Conservation (phyloP, 2,329 filamentous ascomycete genomes). For the Macrophomina tecta region DNA sequence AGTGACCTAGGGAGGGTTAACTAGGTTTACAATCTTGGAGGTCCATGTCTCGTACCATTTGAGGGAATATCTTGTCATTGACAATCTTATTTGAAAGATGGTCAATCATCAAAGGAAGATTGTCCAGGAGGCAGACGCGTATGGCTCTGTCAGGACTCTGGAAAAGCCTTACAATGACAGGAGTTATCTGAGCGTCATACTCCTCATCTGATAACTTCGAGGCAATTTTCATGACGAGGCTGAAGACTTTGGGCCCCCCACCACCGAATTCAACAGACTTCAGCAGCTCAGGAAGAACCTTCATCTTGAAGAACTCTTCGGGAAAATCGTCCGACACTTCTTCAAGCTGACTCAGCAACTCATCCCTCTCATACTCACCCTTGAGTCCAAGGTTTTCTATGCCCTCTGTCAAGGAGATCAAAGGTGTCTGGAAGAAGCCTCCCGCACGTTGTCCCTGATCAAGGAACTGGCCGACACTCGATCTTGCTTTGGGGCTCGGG, state of each 20-base stretch:
- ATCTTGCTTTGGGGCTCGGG: conserved; percentile 83
- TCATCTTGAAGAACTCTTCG: conserved; percentile 97
- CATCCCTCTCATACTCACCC: conserved; percentile 79
- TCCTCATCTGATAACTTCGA: conserved; percentile 87
- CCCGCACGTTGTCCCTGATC: conserved; percentile 84
- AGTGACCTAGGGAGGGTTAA: conserved; percentile 67
- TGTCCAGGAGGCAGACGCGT: conserved; percentile 88
- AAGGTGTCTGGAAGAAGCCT: conserved; percentile 88
- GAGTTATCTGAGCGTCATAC: conserved; percentile 82
- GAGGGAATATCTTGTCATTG: conserved; percentile 95
- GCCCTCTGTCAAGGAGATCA: conserved; percentile 91
- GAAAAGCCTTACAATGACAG: conserved; percentile 86
- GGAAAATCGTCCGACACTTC: conserved; percentile 91
- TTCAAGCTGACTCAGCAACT: conserved; percentile 71
- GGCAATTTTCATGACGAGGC: conserved; percentile 88
- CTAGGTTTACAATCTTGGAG: neutral
- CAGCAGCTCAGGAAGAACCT: conserved; percentile 91
- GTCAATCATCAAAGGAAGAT: conserved; percentile 88
- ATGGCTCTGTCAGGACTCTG: conserved; percentile 90
- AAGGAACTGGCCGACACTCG: conserved; percentile 84
- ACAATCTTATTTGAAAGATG: conserved; percentile 85
- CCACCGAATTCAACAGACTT: conserved; percentile 99
- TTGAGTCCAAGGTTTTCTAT: conserved; percentile 94
- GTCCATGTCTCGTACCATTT: conserved; percentile 66
- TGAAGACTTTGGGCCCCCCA: conserved; percentile 88